A percentile compares a stretch with the other conserved stretches of the same genome.
Evolutionary conservation across 2,329 filamentous ascomycete genomes (phyloP).

Genomic region (Sporothrix luriei): DNA sequence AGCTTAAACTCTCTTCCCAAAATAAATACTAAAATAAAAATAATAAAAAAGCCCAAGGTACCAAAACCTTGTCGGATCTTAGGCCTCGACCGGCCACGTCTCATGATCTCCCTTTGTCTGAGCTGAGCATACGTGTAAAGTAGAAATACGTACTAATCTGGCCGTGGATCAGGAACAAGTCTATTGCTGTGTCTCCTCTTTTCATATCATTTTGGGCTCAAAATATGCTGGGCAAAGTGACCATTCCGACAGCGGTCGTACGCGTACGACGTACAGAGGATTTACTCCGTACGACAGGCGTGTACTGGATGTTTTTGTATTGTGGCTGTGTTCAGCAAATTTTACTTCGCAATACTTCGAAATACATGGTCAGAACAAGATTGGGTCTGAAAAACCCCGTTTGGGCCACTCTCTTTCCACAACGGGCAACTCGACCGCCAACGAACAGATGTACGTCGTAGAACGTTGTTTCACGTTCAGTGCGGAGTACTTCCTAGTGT

Average conservation of each 20-base stretch:
- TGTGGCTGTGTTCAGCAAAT: slow-evolving; percentile 19
- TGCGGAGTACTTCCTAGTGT: neutral
- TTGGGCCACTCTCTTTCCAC: slow-evolving; percentile 6
- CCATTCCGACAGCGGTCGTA: slow-evolving; percentile 3
- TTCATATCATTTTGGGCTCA: neutral
- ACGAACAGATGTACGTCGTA: neutral
- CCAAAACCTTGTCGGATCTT: neutral
- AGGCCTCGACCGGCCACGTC: no score
- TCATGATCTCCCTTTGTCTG: neutral
- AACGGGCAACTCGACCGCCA: neutral
- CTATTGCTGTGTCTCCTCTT: neutral
- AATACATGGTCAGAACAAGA: slow-evolving; percentile 1
- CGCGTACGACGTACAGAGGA: neutral
- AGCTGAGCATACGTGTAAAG: neutral
- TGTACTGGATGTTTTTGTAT: neutral
- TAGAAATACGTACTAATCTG: neutral
- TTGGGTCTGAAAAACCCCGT: neutral
- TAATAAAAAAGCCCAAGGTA: no score
- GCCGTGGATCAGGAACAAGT: no score
- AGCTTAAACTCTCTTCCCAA: slow-evolving; percentile 14
- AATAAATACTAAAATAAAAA: slow-evolving; percentile 7
- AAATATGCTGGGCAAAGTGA: neutral
- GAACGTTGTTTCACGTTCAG: no score
- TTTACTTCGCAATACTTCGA: no score
- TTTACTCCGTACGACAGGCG: no score